Evolutionary conservation across 345 rosid species (phyloP), one percentile per base, ranked within the genome.

Genomic region (Brassica napus): DNA sequence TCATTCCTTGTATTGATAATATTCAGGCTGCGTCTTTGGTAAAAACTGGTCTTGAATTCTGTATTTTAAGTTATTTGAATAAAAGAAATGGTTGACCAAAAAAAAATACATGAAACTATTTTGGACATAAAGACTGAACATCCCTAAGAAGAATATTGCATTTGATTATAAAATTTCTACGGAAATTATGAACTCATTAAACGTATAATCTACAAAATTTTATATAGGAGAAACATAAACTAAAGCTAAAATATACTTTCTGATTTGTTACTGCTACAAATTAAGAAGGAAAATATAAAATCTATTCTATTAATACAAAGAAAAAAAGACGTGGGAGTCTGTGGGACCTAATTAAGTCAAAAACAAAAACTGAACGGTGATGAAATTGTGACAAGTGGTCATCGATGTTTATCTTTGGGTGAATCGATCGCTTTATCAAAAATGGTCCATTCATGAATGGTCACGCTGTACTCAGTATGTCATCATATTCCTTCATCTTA

Each of bases 401-500:
- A 57, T 66, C n/a, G 44, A 28, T 55, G 52, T 21, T 30, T 32
- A 67, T 44, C 69, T 61, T 49, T 60, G 24, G 57, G 69, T 49
- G 78, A 73, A 73, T 79, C 78, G 31, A 73, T 79, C 18, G 61
- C 78, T 73, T 79, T 79, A 72, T 65, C 55, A 1, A 61, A 73
- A n/a, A 28, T 68, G 82, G 58, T 44, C 39, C 65, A 73, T 68
- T 68, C 47, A 68, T 60, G 64, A 72, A 59, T 60, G 57, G 74
- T 79, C 69, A 79, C 82, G 44, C 44, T 60, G 32, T 24, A 28
- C 47, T 78, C 68, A 65, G 10, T 78, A 21, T 71, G 59, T 79
- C 82, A 67, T 79, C 73, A 67, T 73, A 79, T 79, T 78, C 73
- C 57, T 66, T 79, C 78, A 59, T 79, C 78, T 26, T 73, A 79